Base-by-base conservation (phyloP, 129 eudicot genomes). In the Flaveria ramosissima region DNA sequence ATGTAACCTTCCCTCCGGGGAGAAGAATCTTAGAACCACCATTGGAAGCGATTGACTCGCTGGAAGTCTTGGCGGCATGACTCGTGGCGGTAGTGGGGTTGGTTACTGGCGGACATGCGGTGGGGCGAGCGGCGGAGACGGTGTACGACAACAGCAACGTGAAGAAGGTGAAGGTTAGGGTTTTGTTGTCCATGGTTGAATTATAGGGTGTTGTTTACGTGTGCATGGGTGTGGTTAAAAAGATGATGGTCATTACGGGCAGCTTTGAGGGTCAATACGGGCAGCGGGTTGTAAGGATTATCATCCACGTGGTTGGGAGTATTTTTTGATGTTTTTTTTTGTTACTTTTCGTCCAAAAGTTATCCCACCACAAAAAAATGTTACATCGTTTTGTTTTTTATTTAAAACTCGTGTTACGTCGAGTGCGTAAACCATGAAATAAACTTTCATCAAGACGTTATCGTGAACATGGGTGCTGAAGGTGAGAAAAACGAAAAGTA, bases 121-220 rank as follows among this genome's bases (percentile, higher is more conserved):
- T 48, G n/a, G 62, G 71, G 17, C 80, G 85, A 7, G 83, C 85
- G 70, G 74, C 47, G 30, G 85, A 77, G 53, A 80, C 64, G 72
- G 78, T 23, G 42, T 80, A 69, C 6, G 73, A 36, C 15, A 83
- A 39, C 73, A 80, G 13, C 26, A 63, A 63, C 12, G 77, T 62
- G 13, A 69, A 86, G 48, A 74, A 16, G 81, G 81, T 70, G 79
- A 85, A 50, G 59, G 68, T 48, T 8, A 68, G 6, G 55, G 72
- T 79, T 74, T 71, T 74, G 72, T 48, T 66, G 26, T 69, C 78
- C 74, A 70, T 77, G 70, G 8, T 63, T 63, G 10, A 15, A 39
- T 75, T 51, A 21, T 45, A 55, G 24, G 17, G 17, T 72, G 6
- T 52, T 59, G 20, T 64, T 64, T 72, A n/a, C 20, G 73, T 63